Base-by-base conservation (phyloP, 139 green algal species). In the Zygnema cylindricum region DNA sequence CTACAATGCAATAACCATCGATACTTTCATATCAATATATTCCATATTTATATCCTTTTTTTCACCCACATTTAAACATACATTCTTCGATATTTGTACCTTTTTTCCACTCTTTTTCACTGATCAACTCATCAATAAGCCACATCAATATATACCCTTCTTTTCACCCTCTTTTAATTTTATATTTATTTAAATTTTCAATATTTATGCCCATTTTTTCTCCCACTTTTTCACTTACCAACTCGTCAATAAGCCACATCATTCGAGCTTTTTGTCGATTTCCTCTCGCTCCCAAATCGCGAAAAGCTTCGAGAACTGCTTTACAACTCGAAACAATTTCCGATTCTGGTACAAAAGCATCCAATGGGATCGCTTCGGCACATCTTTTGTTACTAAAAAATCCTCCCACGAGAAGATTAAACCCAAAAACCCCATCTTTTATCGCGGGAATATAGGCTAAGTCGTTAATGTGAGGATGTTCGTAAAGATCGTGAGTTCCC, bases 401-500 rank as follows among this genome's bases (percentile, higher is more conserved):
- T 55, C 97, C 97, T 39, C 97, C 97, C 32, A 99, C 93, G 77
- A 96, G 89, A 11, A 98, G 88, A 90, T 98, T 97, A 90, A 96
- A 98, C 1, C 93, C 93, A 2, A 94, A 86, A 88, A 95, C 82
- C 3, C 95, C 95, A 42, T 87, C 95, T 0, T 93, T 92, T 0
- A 95, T 94, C n/a, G 96, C 95, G 0, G 97, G 96, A 82, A 97
- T 94, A 81, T 97, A 96, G 2, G 95, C 97, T 7, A 99, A 93
- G 87, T 99, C 97, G 89, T 99, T 99, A 94, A 99, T 99, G 92
- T 99, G 96, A 40, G 96, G 96, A 94, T 99, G 97, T 41, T 96
- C 96, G 92, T 98, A 99, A 84, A 98, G 93, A 90, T 99, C 97
- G 38, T 96, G 94, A 0, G 91, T 95, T 42, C 94, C 92, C 7